These are phyloP conservation scores for Fraxinus sp. DNA, from an alignment of 305 asterid species.

Conservation along the genomic window DNA sequence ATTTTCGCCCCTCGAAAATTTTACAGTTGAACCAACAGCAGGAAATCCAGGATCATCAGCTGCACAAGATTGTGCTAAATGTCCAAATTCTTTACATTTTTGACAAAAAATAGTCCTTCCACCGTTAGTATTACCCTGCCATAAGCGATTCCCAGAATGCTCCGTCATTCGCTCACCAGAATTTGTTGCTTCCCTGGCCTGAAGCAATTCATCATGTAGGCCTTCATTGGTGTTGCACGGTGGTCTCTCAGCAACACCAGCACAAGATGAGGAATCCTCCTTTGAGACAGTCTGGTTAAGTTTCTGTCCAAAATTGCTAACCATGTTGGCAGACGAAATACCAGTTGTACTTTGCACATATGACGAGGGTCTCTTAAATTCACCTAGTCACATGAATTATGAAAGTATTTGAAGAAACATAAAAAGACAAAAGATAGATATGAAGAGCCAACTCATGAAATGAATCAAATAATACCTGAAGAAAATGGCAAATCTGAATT, in stretches of 20 bases:
- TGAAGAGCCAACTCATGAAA: conserved; percentile 23
- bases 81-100: conserved; percentile 41
- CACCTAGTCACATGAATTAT: conserved; percentile 47
- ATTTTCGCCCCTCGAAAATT: conserved; percentile 53
- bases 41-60: conserved; percentile 23
- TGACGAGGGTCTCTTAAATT: conserved; percentile 57
- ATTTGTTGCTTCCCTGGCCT: conserved; percentile 44
- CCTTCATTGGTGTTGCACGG: conserved; percentile 42
- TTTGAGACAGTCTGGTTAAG: conserved; percentile 40
- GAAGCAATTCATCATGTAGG: conserved; percentile 49
- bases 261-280: conserved; percentile 42
- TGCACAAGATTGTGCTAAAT: conserved; percentile 30
- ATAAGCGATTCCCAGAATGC: conserved; percentile 50
- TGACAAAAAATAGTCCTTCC: conserved; percentile 27
- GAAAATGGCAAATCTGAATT: conserved; percentile 42
- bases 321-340: conserved; percentile 42
- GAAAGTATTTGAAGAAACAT: conserved; percentile 20
- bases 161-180: conserved; percentile 56
- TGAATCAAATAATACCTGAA: conserved; percentile 42
- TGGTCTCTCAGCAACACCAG: conserved; percentile 43
- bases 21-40: conserved; percentile 36
- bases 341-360: conserved; percentile 30
- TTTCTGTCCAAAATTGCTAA: conserved; percentile 43
- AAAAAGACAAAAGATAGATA: neutral
- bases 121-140: conserved; percentile 31